phyloP scores from a whole-genome alignment of 352 stramenopile genomes.

The Elongisporangium prolatum region DNA sequence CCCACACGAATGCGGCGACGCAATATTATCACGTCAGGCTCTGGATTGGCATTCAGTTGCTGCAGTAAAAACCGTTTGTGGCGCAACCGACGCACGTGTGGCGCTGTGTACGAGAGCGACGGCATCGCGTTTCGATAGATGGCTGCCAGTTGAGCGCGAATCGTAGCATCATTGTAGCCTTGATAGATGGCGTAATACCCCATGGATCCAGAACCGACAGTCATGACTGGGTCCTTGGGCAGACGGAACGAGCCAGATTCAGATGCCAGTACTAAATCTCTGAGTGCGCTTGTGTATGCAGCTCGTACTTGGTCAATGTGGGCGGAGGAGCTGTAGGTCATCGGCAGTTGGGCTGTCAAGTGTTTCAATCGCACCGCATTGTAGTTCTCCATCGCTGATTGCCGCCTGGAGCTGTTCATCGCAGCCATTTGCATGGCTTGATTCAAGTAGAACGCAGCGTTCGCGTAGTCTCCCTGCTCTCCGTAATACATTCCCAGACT shows the following conservation, averaged over 20 bases:
- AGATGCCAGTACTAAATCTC: neutral
- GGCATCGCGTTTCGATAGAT: conserved; percentile 32
- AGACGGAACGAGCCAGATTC: conserved; percentile 4
- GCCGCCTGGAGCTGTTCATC: neutral
- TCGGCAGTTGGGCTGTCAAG: conserved; percentile 15
- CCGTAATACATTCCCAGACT: conserved; percentile 17
- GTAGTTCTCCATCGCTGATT: neutral
- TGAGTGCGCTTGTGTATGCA: conserved; percentile 5
- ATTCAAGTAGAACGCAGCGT: conserved; percentile 4
- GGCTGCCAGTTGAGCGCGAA: conserved; percentile 29
- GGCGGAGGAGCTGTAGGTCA: conserved; percentile 19
- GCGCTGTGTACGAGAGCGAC: conserved; percentile 20
- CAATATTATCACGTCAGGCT: neutral
- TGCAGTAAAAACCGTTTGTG: conserved; percentile 5
- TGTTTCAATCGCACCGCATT: conserved; percentile 15
- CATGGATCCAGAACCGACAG: conserved; percentile 31
- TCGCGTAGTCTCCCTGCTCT: conserved; percentile 8
- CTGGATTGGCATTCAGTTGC: neutral
- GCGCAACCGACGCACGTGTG: conserved; percentile 15
- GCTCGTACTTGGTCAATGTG: conserved; percentile 13
- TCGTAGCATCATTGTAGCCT: conserved; percentile 28
- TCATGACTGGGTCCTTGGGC: conserved; percentile 13
- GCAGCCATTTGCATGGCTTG: neutral
- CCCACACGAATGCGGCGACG: conserved; percentile 31
- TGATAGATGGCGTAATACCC: conserved; percentile 72